Evolutionary conservation across 2,329 filamentous ascomycete genomes (phyloP).

Genomic region (Pseudogymnoascus sp.): DNA sequence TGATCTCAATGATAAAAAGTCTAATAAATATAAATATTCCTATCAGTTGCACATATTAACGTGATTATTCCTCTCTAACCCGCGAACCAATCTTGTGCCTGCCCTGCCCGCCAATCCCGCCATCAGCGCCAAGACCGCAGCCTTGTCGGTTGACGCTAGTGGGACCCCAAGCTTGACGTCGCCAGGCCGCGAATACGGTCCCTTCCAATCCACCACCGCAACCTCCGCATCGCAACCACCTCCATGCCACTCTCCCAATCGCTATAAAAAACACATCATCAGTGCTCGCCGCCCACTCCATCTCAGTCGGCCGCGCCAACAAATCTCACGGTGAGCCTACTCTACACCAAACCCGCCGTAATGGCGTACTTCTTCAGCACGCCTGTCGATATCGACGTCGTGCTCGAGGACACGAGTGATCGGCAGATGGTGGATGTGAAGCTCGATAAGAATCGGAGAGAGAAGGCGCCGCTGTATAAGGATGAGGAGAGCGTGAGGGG

Average conservation of each 20-base stretch:
- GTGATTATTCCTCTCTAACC: background rate
- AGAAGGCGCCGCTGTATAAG: slow-evolving; percentile 94
- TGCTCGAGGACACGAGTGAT: slow-evolving; percentile 90
- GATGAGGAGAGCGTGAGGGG: slow-evolving; percentile 98
- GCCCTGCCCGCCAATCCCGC: slow-evolving; percentile 29
- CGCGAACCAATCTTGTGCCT: background rate
- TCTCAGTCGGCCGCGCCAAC: background rate
- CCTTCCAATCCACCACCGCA: slow-evolving; percentile 9
- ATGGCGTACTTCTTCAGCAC: slow-evolving; percentile 99
- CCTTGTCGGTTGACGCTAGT: slow-evolving; percentile 40
- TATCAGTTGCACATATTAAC: background rate
- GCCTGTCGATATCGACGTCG: slow-evolving; percentile 96
- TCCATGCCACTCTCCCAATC: background rate
- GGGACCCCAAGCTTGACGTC: slow-evolving; percentile 1
- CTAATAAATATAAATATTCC: background rate
- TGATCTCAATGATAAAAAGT: no score
- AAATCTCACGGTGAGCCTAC: background rate
- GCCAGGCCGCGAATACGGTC: background rate
- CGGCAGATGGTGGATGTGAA: slow-evolving; percentile 94
- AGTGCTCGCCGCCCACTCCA: background rate
- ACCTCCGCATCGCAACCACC: slow-evolving; percentile 18
- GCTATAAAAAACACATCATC: background rate
- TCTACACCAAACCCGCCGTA: slow-evolving; percentile 19
- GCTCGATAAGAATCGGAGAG: slow-evolving; percentile 93
- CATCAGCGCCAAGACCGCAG: slow-evolving; percentile 36